Evolutionary conservation across 345 rosid species (phyloP).

Genomic region (Corchorus olitorius): DNA sequence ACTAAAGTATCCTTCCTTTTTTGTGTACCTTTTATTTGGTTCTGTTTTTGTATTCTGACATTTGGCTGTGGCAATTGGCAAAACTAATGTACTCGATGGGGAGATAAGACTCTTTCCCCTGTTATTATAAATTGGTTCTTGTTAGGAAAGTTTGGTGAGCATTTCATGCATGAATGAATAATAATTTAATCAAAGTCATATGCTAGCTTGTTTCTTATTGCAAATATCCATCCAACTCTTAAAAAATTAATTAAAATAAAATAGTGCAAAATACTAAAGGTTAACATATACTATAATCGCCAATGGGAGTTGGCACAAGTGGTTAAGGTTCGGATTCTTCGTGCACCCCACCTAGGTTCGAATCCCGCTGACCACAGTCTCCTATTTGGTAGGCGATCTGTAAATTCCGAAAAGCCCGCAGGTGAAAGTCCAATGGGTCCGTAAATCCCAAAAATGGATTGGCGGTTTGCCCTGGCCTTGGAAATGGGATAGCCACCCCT

Average conservation of each 20-base stretch:
- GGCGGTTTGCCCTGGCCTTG: too few species aligned
- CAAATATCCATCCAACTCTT: background rate
- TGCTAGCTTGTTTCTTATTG: background rate
- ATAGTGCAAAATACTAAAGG: background rate
- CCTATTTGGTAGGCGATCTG: too few species aligned
- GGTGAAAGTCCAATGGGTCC: too few species aligned
- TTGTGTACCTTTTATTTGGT: background rate
- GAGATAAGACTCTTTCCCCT: constrained; percentile 4
- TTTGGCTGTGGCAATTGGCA: background rate
- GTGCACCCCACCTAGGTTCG: too few species aligned
- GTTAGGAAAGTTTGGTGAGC: constrained; percentile 14
- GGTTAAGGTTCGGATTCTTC: too few species aligned
- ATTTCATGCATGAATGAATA: constrained; percentile 5
- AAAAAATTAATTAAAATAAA: too few species aligned
- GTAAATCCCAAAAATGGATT: too few species aligned
- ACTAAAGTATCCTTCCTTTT: constrained; percentile 1
- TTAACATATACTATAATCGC: too few species aligned
- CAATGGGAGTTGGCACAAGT: too few species aligned
- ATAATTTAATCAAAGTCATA: background rate
- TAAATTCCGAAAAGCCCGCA: too few species aligned
- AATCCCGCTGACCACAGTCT: too few species aligned
- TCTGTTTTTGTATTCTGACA: background rate
- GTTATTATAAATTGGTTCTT: background rate
- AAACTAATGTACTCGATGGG: background rate
- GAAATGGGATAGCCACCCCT: too few species aligned